Base-by-base conservation (phyloP, 306 rosid genomes). In the Begonia masoniana region DNA sequence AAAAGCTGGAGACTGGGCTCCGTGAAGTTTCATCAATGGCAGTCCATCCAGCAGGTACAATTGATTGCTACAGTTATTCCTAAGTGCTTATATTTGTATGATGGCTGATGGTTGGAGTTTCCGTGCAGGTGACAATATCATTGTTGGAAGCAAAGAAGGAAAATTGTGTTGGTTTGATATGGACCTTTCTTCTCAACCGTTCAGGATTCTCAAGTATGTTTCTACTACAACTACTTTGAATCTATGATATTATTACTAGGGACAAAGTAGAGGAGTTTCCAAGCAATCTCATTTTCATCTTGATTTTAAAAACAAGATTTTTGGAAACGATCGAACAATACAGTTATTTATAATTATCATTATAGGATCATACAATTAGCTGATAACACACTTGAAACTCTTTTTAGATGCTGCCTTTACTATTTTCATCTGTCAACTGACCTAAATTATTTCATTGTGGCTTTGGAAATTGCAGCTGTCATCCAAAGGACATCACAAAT, bases 131-230 rank as follows among this genome's bases (percentile, higher is more conserved):
- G 97, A 91, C 64, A 84, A 91, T 79, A 36, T 91, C 59, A 83
- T 91, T 62, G 96, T 91, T 63, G 97, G 97, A 54, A 91, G 96
- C 82, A 76, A 79, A 76, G 97, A 91, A 63, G 97, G 97, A 62
- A 91, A 91, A 66, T 51, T 85, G 65, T 82, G 94, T 68, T 91
- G 97, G 97, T 91, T 91, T 63, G 97, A 91, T 71, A 76, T 81
- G 96, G 97, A 91, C 61, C 97, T 91, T 73, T 91, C 97, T 43
- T 77, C 96, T 56, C 69, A 81, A 59, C 94, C 97, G 1, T 91
- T 85, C 68, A 79, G 71, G 69, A 62, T 71, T 69, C 79, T 79
- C 8, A 68, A 78, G 96, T 83, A 77, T 54, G 87, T 61, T 13
- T n/a, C 51, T 13, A 39, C 26, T 41, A 43, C 55, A n/a, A n/a